phyloP scores from a whole-genome alignment of 345 rosid genomes.

The Hibiscus tridactylites region DNA sequence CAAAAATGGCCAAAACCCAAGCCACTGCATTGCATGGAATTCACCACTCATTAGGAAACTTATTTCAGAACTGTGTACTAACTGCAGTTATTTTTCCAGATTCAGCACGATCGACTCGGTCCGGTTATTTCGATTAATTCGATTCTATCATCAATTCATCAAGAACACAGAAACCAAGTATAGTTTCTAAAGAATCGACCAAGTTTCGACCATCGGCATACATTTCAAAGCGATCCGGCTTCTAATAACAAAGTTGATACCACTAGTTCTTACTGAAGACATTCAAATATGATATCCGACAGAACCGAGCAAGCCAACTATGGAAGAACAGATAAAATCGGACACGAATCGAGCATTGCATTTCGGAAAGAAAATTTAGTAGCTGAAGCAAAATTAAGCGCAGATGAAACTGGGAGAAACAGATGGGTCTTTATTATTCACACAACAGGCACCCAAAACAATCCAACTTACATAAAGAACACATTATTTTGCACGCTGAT shows the following conservation, averaged over 20 bases:
- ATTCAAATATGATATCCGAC: background rate
- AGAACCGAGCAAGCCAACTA: too few species aligned
- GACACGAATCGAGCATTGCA: background rate
- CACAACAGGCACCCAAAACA: slow-evolving; percentile 33
- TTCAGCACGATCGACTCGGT: background rate
- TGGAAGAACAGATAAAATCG: background rate
- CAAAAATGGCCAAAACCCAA: too few species aligned
- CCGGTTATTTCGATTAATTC: too few species aligned
- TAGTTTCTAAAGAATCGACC: too few species aligned
- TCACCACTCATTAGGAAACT: too few species aligned
- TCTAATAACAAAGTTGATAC: background rate
- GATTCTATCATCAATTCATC: too few species aligned
- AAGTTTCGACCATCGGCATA: too few species aligned
- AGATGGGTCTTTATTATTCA: slow-evolving; percentile 37
- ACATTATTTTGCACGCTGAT: slow-evolving; percentile 37
- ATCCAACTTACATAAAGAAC: slow-evolving; percentile 32
- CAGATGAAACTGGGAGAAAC: slow-evolving; percentile 10
- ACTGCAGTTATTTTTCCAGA: background rate
- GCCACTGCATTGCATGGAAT: background rate
- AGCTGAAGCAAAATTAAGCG: background rate
- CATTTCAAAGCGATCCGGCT: too few species aligned
- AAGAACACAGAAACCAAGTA: too few species aligned
- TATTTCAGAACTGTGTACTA: background rate
- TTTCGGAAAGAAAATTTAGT: background rate
- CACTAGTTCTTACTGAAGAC: background rate